Percentiles rank a stretch among this genome's conserved stretches.
These are phyloP conservation scores for Micromonas commoda DNA, from an alignment of 139 green algal genomes.

Conservation along the genomic window DNA sequence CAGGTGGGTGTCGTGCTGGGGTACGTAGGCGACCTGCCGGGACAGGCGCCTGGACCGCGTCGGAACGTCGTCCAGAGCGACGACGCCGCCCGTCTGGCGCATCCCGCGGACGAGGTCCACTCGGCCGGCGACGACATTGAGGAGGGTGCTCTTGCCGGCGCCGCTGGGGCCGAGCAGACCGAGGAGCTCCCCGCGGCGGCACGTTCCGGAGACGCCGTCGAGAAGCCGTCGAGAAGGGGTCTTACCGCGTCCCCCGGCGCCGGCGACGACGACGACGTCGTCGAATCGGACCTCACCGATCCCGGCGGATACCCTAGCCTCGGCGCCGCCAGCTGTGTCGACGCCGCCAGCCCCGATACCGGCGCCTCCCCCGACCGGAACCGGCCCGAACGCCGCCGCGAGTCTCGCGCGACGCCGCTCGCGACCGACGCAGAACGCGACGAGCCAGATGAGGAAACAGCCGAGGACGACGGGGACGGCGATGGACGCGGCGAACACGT, in stretches of 20 bases:
- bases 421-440: not conserved
- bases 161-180: not conserved
- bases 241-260: no score
- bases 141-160: conserved; percentile 8
- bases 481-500: not conserved
- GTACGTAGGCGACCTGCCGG: conserved; percentile 5
- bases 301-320: no score
- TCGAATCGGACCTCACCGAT: no score
- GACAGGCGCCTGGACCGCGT: not conserved
- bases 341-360: no score
- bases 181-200: not conserved
- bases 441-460: not conserved
- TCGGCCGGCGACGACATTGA: not conserved
- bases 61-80: not conserved
- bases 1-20: not conserved
- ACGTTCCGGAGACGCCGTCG: not conserved
- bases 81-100: no score
- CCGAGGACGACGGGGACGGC: not conserved
- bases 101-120: not conserved
- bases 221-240: no score
- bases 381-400: not conserved
- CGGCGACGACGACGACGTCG: no score
- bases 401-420: no score
- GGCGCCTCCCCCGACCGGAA: no score
- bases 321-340: no score